Conservation (phyloP, 2,329 filamentous ascomycete species). For the Aspergillus sp. region DNA sequence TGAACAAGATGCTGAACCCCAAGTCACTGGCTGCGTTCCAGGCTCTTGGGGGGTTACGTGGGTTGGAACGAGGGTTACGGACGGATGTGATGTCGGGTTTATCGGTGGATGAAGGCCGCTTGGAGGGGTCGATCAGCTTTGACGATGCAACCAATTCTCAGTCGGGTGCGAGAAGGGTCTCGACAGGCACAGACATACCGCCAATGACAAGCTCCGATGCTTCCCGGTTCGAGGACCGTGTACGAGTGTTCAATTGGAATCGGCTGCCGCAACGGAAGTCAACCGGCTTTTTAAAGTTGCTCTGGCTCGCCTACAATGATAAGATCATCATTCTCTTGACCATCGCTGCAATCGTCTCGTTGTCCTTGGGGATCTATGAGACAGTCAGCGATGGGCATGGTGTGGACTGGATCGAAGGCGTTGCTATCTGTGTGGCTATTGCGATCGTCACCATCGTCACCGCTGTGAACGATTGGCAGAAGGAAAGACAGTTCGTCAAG, state of each 20-base stretch:
- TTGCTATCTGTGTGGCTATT: slow-evolving; percentile 59
- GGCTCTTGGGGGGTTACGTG: slow-evolving; percentile 66
- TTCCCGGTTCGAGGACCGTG: slow-evolving; percentile 47
- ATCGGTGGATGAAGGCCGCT: slow-evolving; percentile 62
- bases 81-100: slow-evolving; percentile 65
- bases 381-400: slow-evolving; percentile 44
- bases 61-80: slow-evolving; percentile 70
- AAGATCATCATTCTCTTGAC: slow-evolving; percentile 64
- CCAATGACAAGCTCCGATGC: slow-evolving; percentile 6
- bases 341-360: slow-evolving; percentile 58
- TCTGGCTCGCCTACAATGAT: slow-evolving; percentile 66
- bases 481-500: slow-evolving; percentile 57
- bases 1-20: slow-evolving; percentile 81
- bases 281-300: slow-evolving; percentile 51
- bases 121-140: slow-evolving; percentile 62
- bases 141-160: slow-evolving; percentile 51
- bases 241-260: slow-evolving; percentile 54
- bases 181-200: background rate
- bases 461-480: slow-evolving; percentile 60
- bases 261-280: slow-evolving; percentile 55
- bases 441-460: slow-evolving; percentile 57
- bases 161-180: no score
- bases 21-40: slow-evolving; percentile 79
- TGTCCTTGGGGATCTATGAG: slow-evolving; percentile 63
- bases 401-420: slow-evolving; percentile 60